A percentile compares a stretch with the other conserved stretches of the same genome.
These are phyloP conservation scores for Penicillium macrosclerotiorum DNA, from an alignment of 495 filamentous ascomycete species.

Conservation along the genomic window DNA sequence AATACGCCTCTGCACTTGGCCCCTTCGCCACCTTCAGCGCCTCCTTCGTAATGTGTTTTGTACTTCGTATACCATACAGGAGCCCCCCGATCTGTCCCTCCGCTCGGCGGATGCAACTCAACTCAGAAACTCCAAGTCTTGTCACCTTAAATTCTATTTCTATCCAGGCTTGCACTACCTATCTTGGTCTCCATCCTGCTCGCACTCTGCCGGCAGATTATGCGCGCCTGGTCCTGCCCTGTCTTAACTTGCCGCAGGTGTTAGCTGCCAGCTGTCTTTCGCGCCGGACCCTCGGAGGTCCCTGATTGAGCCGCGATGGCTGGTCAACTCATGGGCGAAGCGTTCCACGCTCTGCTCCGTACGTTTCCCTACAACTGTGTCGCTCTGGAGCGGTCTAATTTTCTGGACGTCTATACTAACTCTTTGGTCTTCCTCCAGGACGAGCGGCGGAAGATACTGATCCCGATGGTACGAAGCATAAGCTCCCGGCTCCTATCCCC, in stretches of 20 bases:
- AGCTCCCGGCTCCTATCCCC: too few relatives aligned
- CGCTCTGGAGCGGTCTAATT: neutral
- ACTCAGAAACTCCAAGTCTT: conserved; percentile 10
- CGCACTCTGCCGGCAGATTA: conserved; percentile 26
- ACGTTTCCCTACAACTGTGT: conserved; percentile 18
- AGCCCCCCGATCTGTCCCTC: conserved; percentile 16
- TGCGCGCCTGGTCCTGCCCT: conserved; percentile 32
- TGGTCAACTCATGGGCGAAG: conserved; percentile 36
- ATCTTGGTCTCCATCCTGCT: conserved; percentile 3
- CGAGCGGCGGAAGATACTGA: conserved; percentile 43
- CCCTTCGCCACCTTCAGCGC: neutral
- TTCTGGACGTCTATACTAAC: conserved; percentile 14
- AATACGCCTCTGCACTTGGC: neutral
- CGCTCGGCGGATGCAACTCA: conserved; percentile 20
- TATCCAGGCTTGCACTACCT: conserved; percentile 3
- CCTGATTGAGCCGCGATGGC: conserved; percentile 36
- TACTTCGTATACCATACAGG: conserved; percentile 10
- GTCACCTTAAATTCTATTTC: conserved; percentile 2
- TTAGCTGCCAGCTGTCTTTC: conserved; percentile 32
- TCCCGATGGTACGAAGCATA: conserved; percentile 48
- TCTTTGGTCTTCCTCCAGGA: conserved; percentile 18
- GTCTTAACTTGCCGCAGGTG: conserved; percentile 30
- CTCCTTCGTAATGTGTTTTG: conserved; percentile 6
- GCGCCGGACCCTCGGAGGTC: conserved; percentile 23
- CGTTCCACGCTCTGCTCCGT: conserved; percentile 41